These are phyloP conservation scores for Entomortierella lignicola DNA, from an alignment of 192 early-diverging fungal species.

Conservation along the genomic window DNA sequence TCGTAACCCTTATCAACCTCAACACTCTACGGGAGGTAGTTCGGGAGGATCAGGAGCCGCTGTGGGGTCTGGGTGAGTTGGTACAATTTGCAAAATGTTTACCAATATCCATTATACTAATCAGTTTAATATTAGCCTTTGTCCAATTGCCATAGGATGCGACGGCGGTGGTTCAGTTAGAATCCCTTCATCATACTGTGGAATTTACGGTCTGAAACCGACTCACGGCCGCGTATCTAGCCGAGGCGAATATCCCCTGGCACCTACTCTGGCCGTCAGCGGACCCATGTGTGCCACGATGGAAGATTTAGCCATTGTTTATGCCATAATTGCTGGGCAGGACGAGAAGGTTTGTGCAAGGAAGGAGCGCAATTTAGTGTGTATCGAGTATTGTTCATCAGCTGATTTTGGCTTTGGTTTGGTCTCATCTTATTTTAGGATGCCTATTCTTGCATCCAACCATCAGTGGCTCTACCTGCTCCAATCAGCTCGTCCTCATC, in stretches of 20 bases:
- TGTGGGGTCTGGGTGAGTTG: conserved; percentile 67
- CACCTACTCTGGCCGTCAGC: conserved; percentile 64
- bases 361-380: not conserved
- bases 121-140: conserved; percentile 38
- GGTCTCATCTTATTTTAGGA: conserved; percentile 46
- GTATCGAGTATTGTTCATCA: not conserved
- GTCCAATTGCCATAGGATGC: conserved; percentile 76
- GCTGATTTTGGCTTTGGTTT: not conserved
- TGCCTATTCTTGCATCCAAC: conserved; percentile 58
- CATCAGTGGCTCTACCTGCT: conserved; percentile 54
- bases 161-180: conserved; percentile 79
- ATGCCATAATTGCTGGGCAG: conserved; percentile 71
- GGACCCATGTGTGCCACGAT: conserved; percentile 80
- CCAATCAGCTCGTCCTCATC: conserved; percentile 6
- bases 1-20: conserved; percentile 70
- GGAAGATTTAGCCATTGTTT: conserved; percentile 74
- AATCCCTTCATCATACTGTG: conserved; percentile 77
- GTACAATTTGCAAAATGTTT: too few relatives aligned
- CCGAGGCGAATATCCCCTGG: conserved; percentile 64
- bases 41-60: conserved; percentile 72
- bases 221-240: conserved; percentile 73
- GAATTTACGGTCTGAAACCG: conserved; percentile 81
- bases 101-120: not conserved
- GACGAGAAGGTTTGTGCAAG: conserved; percentile 53
- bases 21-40: conserved; percentile 76